Percentiles rank a stretch among this genome's conserved stretches.
These are phyloP conservation scores for Boletus putidus DNA, from an alignment of 1,284 basidiomycete species.

Conservation along the genomic window DNA sequence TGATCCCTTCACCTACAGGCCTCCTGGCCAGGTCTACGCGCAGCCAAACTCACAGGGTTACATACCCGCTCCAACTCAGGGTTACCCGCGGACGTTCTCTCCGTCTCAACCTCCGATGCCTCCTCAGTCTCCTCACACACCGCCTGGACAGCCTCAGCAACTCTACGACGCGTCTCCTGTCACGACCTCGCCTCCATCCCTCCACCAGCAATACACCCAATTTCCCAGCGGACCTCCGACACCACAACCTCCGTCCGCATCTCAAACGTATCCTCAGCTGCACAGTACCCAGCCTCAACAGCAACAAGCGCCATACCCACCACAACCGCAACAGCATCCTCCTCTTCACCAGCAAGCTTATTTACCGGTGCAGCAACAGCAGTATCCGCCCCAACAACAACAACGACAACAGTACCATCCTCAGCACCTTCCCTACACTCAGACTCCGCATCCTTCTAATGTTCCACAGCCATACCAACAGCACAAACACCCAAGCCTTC, in stretches of 20 bases:
- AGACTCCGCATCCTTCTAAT: slow-evolving; percentile 16
- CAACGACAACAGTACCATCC: slow-evolving; percentile 15
- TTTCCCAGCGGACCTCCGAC: slow-evolving; percentile 12
- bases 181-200: slow-evolving; percentile 1
- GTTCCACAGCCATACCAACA: slow-evolving; percentile 26
- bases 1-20: slow-evolving; percentile 4
- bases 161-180: slow-evolving; percentile 8
- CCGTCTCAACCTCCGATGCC: slow-evolving; percentile 8
- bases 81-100: slow-evolving; percentile 11
- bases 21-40: slow-evolving; percentile 12
- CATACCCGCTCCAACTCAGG: slow-evolving; percentile 8
- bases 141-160: slow-evolving; percentile 23
- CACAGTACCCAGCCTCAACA: slow-evolving; percentile 13
- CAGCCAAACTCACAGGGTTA: slow-evolving; percentile 22
- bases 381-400: slow-evolving; percentile 15
- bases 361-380: slow-evolving; percentile 12
- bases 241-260: slow-evolving; percentile 16
- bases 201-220: slow-evolving; percentile 19
- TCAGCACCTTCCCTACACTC: slow-evolving; percentile 24
- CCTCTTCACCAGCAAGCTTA: slow-evolving; percentile 20
- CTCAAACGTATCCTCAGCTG: slow-evolving; percentile 15
- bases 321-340: slow-evolving; percentile 9
- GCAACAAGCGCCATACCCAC: slow-evolving; percentile 13
- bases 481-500: slow-evolving; percentile 1
- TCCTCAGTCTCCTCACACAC: slow-evolving; percentile 14